phyloP scores from a whole-genome alignment of 805 yeast species.

The Kodamaea hsintzibuensis region DNA sequence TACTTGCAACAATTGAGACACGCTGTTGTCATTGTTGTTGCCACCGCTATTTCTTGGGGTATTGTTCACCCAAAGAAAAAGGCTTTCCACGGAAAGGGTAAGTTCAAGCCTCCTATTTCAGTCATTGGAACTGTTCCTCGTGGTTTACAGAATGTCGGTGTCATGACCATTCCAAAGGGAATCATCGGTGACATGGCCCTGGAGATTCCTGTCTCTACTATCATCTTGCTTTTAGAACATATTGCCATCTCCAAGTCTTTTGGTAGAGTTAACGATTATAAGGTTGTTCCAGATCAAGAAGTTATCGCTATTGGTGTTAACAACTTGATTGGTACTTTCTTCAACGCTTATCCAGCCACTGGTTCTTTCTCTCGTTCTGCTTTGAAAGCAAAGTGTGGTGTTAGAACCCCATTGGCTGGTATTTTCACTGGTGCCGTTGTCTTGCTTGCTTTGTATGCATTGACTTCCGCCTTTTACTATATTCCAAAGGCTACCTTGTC shows the following conservation, averaged over 20 bases:
- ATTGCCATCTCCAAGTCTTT: conserved; percentile 92
- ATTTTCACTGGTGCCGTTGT: conserved; percentile 88
- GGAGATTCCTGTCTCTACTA: conserved; percentile 83
- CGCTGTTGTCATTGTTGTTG: conserved; percentile 77
- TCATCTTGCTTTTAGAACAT: conserved; percentile 83
- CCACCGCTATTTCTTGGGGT: conserved; percentile 83
- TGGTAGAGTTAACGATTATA: conserved; percentile 89
- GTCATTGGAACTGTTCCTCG: conserved; percentile 79
- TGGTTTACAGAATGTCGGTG: conserved; percentile 78
- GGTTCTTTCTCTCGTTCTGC: conserved; percentile 97
- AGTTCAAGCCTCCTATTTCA: conserved; percentile 48
- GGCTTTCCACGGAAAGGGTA: conserved; percentile 29
- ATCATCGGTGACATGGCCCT: conserved; percentile 61
- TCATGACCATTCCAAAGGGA: conserved; percentile 62
- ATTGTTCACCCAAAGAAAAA: conserved; percentile 52
- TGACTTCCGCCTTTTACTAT: conserved; percentile 81
- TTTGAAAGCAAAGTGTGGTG: conserved; percentile 92
- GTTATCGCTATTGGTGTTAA: conserved; percentile 91
- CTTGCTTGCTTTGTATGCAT: conserved; percentile 77
- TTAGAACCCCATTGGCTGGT: conserved; percentile 91
- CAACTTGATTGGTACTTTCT: conserved; percentile 87
- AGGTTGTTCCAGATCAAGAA: conserved; percentile 90
- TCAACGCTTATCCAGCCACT: conserved; percentile 92
- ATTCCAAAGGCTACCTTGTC: conserved; percentile 87
- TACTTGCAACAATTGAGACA: conserved; percentile 75